Conservation (phyloP, 2,329 filamentous ascomycete genomes). For the Diaporthe citri region DNA sequence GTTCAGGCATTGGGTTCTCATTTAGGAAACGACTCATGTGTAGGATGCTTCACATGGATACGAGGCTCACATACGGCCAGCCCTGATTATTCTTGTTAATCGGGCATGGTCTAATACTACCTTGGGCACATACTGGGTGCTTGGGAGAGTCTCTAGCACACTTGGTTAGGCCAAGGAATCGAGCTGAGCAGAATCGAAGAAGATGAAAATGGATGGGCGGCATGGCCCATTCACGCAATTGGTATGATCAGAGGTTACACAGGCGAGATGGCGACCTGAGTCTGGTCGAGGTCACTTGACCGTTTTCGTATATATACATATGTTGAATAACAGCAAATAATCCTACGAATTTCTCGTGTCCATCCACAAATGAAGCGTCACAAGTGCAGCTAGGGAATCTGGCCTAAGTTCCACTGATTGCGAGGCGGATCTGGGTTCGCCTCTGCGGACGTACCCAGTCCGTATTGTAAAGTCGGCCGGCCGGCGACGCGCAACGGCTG, state of each 20-base stretch:
- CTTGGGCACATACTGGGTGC: background rate
- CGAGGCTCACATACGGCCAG: constrained; percentile 1
- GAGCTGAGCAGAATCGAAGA: background rate
- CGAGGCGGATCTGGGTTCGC: background rate
- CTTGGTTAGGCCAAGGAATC: background rate
- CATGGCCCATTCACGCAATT: background rate
- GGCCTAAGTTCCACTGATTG: background rate
- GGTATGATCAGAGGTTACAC: background rate
- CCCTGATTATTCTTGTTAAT: background rate
- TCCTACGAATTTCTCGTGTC: background rate
- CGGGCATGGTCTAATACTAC: constrained; percentile 15
- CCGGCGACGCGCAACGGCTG: constrained; percentile 17
- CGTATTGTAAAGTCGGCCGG: background rate
- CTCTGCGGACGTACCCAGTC: background rate
- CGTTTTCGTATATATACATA: constrained; percentile 22
- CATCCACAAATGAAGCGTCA: background rate
- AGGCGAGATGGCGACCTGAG: constrained; percentile 6
- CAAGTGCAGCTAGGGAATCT: background rate
- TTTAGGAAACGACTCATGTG: constrained; percentile 25
- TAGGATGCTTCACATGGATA: constrained; percentile 19
- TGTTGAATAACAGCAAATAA: constrained; percentile 10
- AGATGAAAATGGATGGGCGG: background rate
- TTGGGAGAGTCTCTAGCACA: background rate
- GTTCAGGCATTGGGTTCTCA: constrained; percentile 22
- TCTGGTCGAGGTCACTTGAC: constrained; percentile 12